Conservation (phyloP, 2,329 filamentous ascomycete species). For the Trichoderma semiorbis region DNA sequence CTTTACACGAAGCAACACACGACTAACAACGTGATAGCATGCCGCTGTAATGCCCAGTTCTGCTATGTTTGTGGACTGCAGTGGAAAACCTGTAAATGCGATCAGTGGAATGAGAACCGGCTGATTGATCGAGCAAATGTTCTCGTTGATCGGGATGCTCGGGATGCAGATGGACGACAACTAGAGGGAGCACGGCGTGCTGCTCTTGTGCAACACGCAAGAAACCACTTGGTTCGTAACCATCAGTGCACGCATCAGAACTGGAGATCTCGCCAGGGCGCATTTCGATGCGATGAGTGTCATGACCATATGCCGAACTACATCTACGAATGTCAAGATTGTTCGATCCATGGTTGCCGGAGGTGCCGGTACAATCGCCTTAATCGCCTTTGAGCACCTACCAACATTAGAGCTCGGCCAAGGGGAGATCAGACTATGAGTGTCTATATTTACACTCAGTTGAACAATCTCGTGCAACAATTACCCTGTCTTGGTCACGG, state of each 20-base stretch:
- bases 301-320: rapidly evolving
- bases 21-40: background rate
- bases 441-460: background rate
- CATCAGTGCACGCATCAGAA: background rate
- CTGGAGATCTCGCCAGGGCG: background rate
- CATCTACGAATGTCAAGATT: background rate
- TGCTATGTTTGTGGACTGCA: background rate
- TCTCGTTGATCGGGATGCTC: background rate
- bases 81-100: background rate
- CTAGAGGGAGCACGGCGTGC: background rate
- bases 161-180: background rate
- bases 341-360: background rate
- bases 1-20: background rate
- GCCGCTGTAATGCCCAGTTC: background rate
- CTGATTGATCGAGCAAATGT: background rate
- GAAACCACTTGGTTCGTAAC: background rate
- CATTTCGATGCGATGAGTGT: background rate
- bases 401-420: background rate
- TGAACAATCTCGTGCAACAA: background rate
- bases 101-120: background rate
- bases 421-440: background rate
- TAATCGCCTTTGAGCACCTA: background rate
- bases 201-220: background rate
- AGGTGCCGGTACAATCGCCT: background rate
- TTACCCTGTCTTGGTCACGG: background rate